A percentile compares a stretch with the other conserved stretches of the same genome.
Evolutionary conservation across 176 grass and related monocot species (phyloP).

Genomic region (Leersia perrieri): DNA sequence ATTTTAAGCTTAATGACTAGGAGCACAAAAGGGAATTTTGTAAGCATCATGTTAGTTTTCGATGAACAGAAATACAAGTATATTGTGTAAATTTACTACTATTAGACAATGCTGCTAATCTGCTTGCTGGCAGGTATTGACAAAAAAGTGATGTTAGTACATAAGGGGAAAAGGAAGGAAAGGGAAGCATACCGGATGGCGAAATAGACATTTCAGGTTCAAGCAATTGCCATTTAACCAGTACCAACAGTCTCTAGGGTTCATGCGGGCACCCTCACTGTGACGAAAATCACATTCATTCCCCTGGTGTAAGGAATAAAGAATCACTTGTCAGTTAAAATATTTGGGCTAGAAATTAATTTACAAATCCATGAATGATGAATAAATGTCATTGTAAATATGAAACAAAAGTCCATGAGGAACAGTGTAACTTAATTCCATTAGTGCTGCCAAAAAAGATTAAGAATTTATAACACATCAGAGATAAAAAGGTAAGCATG

Average conservation of each 20-base stretch:
- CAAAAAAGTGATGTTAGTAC: neutral
- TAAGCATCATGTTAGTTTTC: neutral
- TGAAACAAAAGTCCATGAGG: constrained; percentile 2
- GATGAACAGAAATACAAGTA: neutral
- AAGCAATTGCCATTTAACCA: constrained; percentile 87
- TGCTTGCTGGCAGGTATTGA: neutral
- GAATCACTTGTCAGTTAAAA: neutral
- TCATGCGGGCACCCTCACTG: constrained; percentile 83
- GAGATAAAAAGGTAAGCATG: neutral
- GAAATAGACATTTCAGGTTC: constrained; percentile 90
- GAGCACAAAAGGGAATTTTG: neutral
- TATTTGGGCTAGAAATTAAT: neutral
- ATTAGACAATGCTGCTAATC: neutral
- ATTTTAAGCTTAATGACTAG: neutral
- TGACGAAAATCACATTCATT: constrained; percentile 93
- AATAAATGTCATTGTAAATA: neutral
- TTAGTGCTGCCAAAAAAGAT: neutral
- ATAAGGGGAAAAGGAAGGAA: neutral
- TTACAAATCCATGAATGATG: neutral
- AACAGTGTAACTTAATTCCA: neutral
- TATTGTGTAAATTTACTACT: neutral
- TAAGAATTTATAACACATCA: neutral
- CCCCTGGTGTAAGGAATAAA: constrained; percentile 48
- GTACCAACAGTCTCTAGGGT: constrained; percentile 94
- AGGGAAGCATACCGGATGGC: constrained; percentile 68